These are phyloP conservation scores for Magnaporthiopsis poae DNA, from an alignment of 2,329 filamentous ascomycete genomes.

Conservation along the genomic window DNA sequence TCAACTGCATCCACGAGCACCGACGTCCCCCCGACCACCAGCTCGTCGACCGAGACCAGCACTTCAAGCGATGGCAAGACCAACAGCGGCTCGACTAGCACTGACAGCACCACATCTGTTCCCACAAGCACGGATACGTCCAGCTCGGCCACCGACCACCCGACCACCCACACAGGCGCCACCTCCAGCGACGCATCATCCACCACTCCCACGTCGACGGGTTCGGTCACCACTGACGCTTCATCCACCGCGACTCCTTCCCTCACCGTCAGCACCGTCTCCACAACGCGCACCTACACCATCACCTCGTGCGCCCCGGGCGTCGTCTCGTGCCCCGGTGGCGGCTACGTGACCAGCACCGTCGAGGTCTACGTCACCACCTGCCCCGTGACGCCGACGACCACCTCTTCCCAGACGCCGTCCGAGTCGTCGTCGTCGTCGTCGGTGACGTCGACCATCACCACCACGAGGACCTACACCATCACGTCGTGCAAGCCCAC, in stretches of 20 bases:
- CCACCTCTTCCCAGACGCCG: not conserved
- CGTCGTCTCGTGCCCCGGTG: slow-evolving; percentile 20
- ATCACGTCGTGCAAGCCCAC: slow-evolving; percentile 19
- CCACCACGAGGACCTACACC: slow-evolving; percentile 18
- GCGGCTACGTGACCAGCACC: slow-evolving; percentile 17
- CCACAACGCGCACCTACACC: slow-evolving; percentile 18
- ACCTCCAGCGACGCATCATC: slow-evolving; percentile 20
- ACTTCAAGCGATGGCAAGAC: not conserved
- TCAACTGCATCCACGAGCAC: not conserved
- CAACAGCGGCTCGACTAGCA: slow-evolving; percentile 9
- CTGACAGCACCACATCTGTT: slow-evolving; percentile 3
- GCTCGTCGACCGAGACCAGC: not conserved
- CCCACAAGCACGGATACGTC: slow-evolving; percentile 10
- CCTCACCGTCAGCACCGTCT: slow-evolving; percentile 11
- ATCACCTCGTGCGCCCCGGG: slow-evolving; percentile 19
- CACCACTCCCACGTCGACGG: slow-evolving; percentile 18
- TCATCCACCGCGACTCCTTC: not conserved
- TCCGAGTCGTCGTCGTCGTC: not conserved
- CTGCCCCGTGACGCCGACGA: slow-evolving; percentile 23
- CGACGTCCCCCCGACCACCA: not conserved
- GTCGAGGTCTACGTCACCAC: slow-evolving; percentile 28
- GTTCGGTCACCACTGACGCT: slow-evolving; percentile 28
- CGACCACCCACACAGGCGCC: slow-evolving; percentile 19
- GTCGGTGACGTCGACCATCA: slow-evolving; percentile 12
- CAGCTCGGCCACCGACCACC: slow-evolving; percentile 17